phyloP scores from a whole-genome alignment of 2,329 filamentous ascomycete species.

The Cordyceps javanica region DNA sequence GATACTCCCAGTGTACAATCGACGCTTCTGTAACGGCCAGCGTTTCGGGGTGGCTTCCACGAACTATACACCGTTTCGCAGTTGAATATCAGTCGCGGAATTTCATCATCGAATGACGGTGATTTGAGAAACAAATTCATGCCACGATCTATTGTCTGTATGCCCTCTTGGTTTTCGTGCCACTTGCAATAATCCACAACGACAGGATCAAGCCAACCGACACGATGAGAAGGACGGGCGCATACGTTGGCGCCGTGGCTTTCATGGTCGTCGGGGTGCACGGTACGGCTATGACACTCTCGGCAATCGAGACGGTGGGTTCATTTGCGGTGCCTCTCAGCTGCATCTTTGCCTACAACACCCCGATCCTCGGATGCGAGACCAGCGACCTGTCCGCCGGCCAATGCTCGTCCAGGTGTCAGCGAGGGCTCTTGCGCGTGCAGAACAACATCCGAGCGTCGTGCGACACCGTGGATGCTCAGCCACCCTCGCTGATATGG shows the following conservation, averaged over 20 bases:
- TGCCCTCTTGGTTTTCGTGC: background rate
- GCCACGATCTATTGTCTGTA: background rate
- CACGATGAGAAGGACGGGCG: background rate
- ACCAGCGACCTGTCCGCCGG: constrained; percentile 29
- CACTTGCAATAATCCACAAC: background rate
- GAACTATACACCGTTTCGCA: constrained; percentile 1
- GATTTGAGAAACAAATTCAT: background rate
- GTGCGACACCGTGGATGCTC: constrained; percentile 21
- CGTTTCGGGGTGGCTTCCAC: constrained; percentile 1
- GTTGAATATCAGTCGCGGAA: background rate
- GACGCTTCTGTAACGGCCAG: background rate
- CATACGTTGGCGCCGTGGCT: background rate
- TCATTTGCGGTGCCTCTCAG: constrained; percentile 28
- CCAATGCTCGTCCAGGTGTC: constrained; percentile 34
- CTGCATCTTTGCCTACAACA: constrained; percentile 38
- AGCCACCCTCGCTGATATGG: constrained; percentile 29
- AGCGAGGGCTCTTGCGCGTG: constrained; percentile 21
- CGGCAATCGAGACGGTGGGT: constrained; percentile 36
- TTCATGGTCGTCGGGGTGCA: background rate
- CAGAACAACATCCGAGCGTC: constrained; percentile 24
- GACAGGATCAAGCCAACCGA: background rate
- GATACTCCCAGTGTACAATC: background rate
- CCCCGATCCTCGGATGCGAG: constrained; percentile 32
- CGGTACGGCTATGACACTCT: constrained; percentile 23
- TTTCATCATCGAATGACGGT: background rate